Evolutionary conservation across 2,329 filamentous ascomycete genomes (phyloP), one percentile per base, ranked within the genome.

Genomic region (Exophiala viscosa): DNA sequence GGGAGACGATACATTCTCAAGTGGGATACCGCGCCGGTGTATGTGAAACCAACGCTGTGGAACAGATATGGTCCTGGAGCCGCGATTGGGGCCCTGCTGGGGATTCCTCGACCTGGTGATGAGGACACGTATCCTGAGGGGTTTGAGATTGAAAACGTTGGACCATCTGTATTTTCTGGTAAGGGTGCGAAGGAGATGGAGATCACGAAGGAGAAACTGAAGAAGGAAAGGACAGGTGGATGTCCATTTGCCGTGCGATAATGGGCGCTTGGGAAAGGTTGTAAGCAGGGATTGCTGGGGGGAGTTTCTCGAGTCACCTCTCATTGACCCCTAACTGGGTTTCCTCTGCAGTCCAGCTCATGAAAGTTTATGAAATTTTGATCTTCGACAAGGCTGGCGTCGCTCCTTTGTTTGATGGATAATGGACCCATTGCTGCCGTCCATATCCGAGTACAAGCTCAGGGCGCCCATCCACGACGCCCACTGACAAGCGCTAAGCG

Each of bases 21-120:
- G 34, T 87, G 82, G 68, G 75, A 84, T 20, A 79, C 81, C 9
- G 78, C 82, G 42, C 86, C 86, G 2, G 87, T 80, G 69, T 88
- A 88, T 67, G 73, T 80, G 18, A 75, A 78, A 55, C 75, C 76
- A 23, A 85, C 79, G 0, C 66, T 80, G 36, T 81, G 76, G 80
- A 81, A 77, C 62, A 79, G 81, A 53, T 89, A 80, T 82, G 81
- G 80, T 2, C 83, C 77, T 0, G 66, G 67, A 54, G 83, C 76
- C 0, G 76, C 76, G 74, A 52, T 80, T 9, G 74, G 70, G 23
- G 68, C 76, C 63, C 43, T 71, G 3, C 60, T 75, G 23, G 76
- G 78, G 2, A 66, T 69, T 15, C 70, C 73, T 18, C 59, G 79
- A 13, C 78, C 79, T 0, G 76, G 75, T 14, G 72, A 78, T 41